These are phyloP conservation scores for Malania oleifera DNA, from an alignment of 164 flowering plant genomes.

Conservation along the genomic window DNA sequence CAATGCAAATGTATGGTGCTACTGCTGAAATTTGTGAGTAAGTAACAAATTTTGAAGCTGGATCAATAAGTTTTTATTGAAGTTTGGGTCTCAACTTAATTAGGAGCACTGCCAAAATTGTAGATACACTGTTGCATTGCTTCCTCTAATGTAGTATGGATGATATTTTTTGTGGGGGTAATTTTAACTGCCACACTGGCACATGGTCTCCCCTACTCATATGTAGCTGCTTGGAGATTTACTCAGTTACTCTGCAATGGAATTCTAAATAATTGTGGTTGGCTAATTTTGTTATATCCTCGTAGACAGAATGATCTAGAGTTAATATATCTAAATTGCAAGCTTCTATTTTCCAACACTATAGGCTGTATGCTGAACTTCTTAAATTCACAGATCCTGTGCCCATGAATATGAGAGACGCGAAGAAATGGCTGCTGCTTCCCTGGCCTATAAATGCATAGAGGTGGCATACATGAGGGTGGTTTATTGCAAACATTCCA, in stretches of 20 bases:
- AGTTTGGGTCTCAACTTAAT: too few species aligned
- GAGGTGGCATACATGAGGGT: conserved; percentile 82
- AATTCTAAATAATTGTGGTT: too few species aligned
- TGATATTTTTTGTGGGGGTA: too few species aligned
- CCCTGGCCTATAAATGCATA: conserved; percentile 85
- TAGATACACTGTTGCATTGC: too few species aligned
- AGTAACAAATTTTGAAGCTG: conserved; percentile 16
- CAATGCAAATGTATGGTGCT: conserved; percentile 28
- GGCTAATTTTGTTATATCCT: too few species aligned
- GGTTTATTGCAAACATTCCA: conserved; percentile 41
- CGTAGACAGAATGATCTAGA: neutral
- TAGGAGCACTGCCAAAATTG: too few species aligned
- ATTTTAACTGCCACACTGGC: too few species aligned
- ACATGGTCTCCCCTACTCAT: too few species aligned
- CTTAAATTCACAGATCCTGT: conserved; percentile 41
- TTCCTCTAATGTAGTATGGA: too few species aligned
- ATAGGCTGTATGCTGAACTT: neutral
- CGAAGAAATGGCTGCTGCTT: conserved; percentile 70
- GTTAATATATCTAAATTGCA: neutral
- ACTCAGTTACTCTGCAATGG: too few species aligned
- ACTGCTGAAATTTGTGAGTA: conserved; percentile 52
- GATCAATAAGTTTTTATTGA: too few species aligned
- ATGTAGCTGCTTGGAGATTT: too few species aligned
- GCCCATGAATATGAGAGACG: conserved; percentile 65
- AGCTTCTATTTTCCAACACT: neutral